Percentiles rank a stretch among this genome's conserved stretches.
phyloP scores from a whole-genome alignment of 257 asterid genomes.

The Apocynum venetum region DNA sequence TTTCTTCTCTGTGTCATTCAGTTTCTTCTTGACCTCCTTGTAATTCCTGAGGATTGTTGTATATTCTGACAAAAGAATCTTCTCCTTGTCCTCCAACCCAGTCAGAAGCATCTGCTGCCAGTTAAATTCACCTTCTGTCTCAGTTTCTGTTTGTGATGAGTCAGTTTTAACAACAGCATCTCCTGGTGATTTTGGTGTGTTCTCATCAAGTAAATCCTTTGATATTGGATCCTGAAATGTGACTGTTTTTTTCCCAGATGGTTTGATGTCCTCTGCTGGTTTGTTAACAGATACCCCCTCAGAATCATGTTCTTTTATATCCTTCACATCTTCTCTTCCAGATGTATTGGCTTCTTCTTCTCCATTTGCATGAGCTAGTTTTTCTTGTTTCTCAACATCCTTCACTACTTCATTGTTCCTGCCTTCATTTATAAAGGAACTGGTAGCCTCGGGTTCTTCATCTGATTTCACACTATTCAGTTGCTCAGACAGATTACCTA shows the following conservation, averaged over 20 bases:
- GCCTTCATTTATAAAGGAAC: not conserved
- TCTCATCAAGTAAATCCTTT: constrained; percentile 20
- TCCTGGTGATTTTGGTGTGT: constrained; percentile 7
- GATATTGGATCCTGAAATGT: constrained; percentile 23
- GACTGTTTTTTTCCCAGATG: constrained; percentile 22
- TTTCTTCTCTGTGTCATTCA: constrained; percentile 57
- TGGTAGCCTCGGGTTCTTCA: constrained; percentile 35
- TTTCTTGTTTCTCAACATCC: constrained; percentile 12
- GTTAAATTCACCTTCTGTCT: constrained; percentile 37
- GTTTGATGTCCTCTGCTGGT: constrained; percentile 15
- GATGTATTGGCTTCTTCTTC: constrained; percentile 6
- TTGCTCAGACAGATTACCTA: constrained; percentile 53
- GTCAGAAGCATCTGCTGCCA: constrained; percentile 76
- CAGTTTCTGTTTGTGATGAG: constrained; percentile 16
- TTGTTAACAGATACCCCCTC: constrained; percentile 16
- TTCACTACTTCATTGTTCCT: not conserved
- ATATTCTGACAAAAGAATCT: constrained; percentile 63
- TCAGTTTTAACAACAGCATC: constrained; percentile 17
- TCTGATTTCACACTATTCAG: constrained; percentile 55
- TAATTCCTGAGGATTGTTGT: constrained; percentile 63
- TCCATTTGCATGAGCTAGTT: not conserved
- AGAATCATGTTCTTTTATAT: constrained; percentile 15
- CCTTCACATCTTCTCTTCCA: constrained; percentile 18
- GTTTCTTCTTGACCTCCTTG: constrained; percentile 75
- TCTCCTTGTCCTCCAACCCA: constrained; percentile 76